Base-by-base conservation (phyloP, 768 basidiomycete genomes). In the Krasilnikovozyma curviuscula region DNA sequence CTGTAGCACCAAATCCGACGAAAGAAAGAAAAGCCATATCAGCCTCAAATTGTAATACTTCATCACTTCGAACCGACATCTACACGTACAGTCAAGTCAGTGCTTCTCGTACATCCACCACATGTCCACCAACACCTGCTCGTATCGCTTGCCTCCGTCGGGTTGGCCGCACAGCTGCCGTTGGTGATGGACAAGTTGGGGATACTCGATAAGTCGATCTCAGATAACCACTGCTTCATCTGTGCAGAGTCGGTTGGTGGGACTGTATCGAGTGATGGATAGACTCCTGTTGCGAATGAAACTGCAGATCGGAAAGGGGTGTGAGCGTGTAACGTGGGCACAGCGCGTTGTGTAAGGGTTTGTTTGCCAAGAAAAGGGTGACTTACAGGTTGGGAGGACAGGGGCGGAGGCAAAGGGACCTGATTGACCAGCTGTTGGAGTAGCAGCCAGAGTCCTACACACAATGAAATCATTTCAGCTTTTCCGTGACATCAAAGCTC, bases 41-140 rank as follows among this genome's bases (percentile, higher is more conserved):
- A n/a, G n/a, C n/a, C n/a, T n/a, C n/a, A n/a, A n/a, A n/a, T n/a
- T n/a, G n/a, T n/a, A n/a, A n/a, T n/a, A n/a, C n/a, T n/a, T n/a
- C n/a, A n/a, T n/a, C n/a, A n/a, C n/a, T n/a, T n/a, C n/a, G n/a
- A n/a, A n/a, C n/a, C n/a, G n/a, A 14, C n/a, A 7, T 27, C 3
- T n/a, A 5, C 13, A 43, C 41, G 25, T 18, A 18, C 18, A 14
- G 73, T 71, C 56, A 88, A 70, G 59, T 86, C 84, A 2, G 73
- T 72, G n/a, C 64, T 53, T 16, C 73, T 69, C 3, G 71, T 74
- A 66, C 81, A 83, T 31, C 78, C 76, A 56, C 74, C 72, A 58
- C 81, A 83, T 10, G 79, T 79, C 80, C 79, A 83, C 81, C 81
- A 83, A 64, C 80, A 81, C 23, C 74, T 68, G 9, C 60, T 65